Base-by-base conservation (phyloP, 2,329 filamentous ascomycete genomes). In the Chrysoporthe cubensis region DNA sequence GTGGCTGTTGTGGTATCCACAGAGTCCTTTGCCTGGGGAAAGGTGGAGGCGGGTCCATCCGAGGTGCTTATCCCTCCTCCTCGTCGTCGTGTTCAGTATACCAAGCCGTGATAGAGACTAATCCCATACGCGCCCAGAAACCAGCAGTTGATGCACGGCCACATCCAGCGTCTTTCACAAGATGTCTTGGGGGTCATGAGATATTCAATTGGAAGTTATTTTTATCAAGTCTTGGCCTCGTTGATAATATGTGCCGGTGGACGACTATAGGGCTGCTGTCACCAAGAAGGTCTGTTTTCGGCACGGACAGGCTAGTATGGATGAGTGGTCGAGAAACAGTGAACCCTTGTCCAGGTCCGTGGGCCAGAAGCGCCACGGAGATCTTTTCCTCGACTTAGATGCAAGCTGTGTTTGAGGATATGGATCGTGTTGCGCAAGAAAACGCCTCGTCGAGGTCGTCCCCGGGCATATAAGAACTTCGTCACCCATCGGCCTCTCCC, bases 281-380 rank as follows among this genome's bases (percentile, higher is more conserved):
- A 62, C 59, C 32, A 34, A 43, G 63, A 62, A 54, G 58, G 66
- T 42, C 63, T 42, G 60, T 62, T 56, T 68, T 32, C 57, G 34
- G 65, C 63, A 44, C 66, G 58, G 50, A 62, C 50, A 60, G 52
- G 50, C 58, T 64, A 57, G 32, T 66, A 62, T 69, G 59, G 67
- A 66, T 65, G 63, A 40, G 21, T 58, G 64, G 64, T 59, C 64
- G 59, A 66, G 67, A 40, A 42, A 48, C 18, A 60, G 61, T 43
- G 59, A 44, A 63, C 64, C 67, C 67, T 66, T 69, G 67, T 60
- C 62, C 43, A 43, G 64, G 65, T 66, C 64, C 67, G 64, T 66
- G 64, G 44, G 64, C 62, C 61, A 59, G 62, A 69, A 44, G 64
- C 60, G 60, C 67, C 21, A 58, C 67, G 64, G 57, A 64, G 60